Conservation (phyloP, 768 basidiomycete genomes). For the Psilocybe azurescens region DNA sequence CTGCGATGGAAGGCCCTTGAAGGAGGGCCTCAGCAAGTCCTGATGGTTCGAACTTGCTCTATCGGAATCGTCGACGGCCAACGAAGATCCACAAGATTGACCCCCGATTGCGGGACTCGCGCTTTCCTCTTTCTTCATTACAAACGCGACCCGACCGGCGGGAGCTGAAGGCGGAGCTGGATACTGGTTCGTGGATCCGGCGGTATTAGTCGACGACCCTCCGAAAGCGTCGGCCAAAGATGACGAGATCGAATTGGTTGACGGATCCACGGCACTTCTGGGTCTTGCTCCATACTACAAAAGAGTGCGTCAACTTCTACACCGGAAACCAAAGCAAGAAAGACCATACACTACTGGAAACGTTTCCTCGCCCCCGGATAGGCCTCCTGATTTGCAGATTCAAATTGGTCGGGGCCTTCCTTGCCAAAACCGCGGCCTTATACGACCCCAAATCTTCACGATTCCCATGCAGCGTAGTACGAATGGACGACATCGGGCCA, state of each 20-base stretch:
- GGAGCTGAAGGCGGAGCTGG: constrained; percentile 12
- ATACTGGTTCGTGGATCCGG: not conserved
- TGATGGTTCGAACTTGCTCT: constrained; percentile 6
- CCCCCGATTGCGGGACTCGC: constrained; percentile 16
- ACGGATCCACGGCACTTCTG: constrained; percentile 25
- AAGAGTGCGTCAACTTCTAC: not conserved
- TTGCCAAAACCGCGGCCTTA: constrained; percentile 76
- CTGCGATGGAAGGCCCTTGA: constrained; percentile 61
- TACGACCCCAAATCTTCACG: constrained; percentile 73
- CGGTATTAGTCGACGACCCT: constrained; percentile 11
- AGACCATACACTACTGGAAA: constrained; percentile 8
- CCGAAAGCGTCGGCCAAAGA: constrained; percentile 47
- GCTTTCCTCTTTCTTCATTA: constrained; percentile 17
- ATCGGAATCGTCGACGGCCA: constrained; percentile 36
- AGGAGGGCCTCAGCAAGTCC: constrained; percentile 53
- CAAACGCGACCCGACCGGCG: constrained; percentile 10
- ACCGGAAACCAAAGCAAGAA: not conserved
- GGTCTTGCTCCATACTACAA: constrained; percentile 22
- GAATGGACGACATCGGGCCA: constrained; percentile 37
- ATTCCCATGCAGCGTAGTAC: constrained; percentile 44
- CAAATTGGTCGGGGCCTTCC: constrained; percentile 63
- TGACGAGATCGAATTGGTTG: constrained; percentile 32
- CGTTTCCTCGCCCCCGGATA: constrained; percentile 3
- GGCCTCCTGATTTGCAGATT: constrained; percentile 54
- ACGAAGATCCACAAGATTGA: constrained; percentile 24